Base-by-base conservation (phyloP, 345 rosid genomes). In the Clausena lansium region DNA sequence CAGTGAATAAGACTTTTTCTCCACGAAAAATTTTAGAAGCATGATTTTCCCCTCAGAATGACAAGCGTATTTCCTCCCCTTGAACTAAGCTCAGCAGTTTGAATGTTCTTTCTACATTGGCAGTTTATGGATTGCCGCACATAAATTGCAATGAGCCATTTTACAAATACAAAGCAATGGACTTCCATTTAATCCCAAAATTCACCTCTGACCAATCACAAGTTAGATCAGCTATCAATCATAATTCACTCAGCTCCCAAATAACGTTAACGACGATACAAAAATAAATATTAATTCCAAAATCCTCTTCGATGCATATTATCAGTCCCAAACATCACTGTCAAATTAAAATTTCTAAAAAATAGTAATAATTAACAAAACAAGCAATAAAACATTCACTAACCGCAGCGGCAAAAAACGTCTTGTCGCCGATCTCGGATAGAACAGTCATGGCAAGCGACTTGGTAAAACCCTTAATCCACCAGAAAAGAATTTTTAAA, bases 361-460 rank as follows among this genome's bases (percentile, higher is more conserved):
- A 41, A 2, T 7, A 59, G 36, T 19, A 66, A 68, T 7, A 72
- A 65, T 1, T 36, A 35, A 60, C 47, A 17, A 41, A 67, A 36
- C 17, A 35, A n/a, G 54, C 6, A 45, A 54, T 63, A 27, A 68
- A 79, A 10, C 25, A 52, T 61, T 39, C 9, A 87, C 94, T 83
- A 69, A 94, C 99, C 80, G 99, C 98, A 19, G 99, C 99, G 35
- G 99, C 99, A 80, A 96, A 90, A 74, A 96, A 96, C 38, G 99
- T 96, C 90, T 94, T 96, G 86, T 96, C 99, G 38, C 99, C 99
- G 79, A 96, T 96, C 91, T 96, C 98, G 19, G 99, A 96, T 1
- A 94, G 86, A 76, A 96, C 91, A 24, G 99, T 96, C 97, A 96
- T 92, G 63, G 97, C 99, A 36, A 96, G 89, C 10, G 99, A 96